Evolutionary conservation across 495 filamentous ascomycete species (phyloP), one percentile per base, ranked within the genome.

Genomic region (Pseudevernia furfuracea): DNA sequence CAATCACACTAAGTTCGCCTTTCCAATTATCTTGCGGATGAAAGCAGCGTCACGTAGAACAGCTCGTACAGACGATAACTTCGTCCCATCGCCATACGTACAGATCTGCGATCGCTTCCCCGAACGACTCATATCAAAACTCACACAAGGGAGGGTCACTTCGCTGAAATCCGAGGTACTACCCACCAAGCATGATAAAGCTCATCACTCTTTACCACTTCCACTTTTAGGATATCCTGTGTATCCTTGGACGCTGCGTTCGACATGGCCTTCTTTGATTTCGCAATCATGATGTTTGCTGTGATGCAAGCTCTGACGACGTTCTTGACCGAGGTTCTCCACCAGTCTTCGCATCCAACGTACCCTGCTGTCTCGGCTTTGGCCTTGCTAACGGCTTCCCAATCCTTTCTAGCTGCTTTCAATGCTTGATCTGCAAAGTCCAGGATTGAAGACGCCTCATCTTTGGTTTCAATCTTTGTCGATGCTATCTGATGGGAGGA

Each of bases 231-330:
- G 4, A 61, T 17, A 9, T 69, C 61, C 19, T 36, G 41, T 10
- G 52, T 25, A 19, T 43, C 21, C 34, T 36, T n/a, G 17, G 55
- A 49, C 10, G 39, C 43, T 28, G 43, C 41, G 3, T 61, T 66
- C 8, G 36, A 46, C 21, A 68, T 21, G 28, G 48, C 66, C 25
- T 68, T 68, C 61, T 82, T 82, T 21, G 88, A 73, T 2, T 75
- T 81, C 23, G 80, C 77, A 36, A 90, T 80, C 5, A 83, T 81
- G 63, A 90, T 82, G 48, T 83, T 86, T 0, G 84, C 77, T 23
- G 84, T 84, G 59, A 92, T 89, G 66, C 84, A 86, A 14, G 85
- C 83, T 64, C 81, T 82, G 72, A 87, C 74, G 39, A 80, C 80
- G 60, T 86, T 77, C 70, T 85, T 86, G 3, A 82, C 74, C 30